A percentile compares a stretch with the other conserved stretches of the same genome.
Conservation (phyloP, 345 rosid genomes). For the Syzygium jambos region DNA sequence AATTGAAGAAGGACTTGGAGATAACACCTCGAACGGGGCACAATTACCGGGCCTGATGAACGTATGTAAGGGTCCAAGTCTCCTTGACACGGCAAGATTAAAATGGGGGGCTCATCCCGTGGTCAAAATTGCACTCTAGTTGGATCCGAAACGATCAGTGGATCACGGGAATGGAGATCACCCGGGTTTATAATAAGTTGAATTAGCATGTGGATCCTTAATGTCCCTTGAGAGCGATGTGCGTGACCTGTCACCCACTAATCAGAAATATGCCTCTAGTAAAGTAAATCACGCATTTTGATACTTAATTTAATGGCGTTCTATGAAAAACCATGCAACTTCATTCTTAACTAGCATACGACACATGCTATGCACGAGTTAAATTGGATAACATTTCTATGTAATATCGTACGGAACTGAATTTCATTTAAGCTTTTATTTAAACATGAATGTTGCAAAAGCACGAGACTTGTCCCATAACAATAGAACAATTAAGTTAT, state of each 20-base stretch:
- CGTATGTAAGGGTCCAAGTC: neutral
- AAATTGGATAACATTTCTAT: neutral
- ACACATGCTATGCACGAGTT: neutral
- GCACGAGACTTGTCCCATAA: neutral
- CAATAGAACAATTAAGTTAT: neutral
- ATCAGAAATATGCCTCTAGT: neutral
- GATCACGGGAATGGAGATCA: neutral
- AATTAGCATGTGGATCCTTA: neutral
- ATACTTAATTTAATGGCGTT: neutral
- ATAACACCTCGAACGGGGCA: neutral
- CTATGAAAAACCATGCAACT: neutral
- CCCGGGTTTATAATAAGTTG: neutral
- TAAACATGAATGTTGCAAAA: neutral
- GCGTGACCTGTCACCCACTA: neutral
- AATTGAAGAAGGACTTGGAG: neutral
- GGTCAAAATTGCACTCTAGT: neutral
- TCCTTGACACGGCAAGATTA: neutral
- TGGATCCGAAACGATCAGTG: neutral
- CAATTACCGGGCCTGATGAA: neutral
- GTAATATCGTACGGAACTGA: rapidly evolving
- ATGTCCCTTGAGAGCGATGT: neutral
- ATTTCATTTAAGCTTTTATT: neutral
- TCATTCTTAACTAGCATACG: neutral
- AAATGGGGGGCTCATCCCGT: neutral
- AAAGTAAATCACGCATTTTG: neutral